phyloP scores from a whole-genome alignment of 2,329 filamentous ascomycete species.

The Cladorrhinum sp. region DNA sequence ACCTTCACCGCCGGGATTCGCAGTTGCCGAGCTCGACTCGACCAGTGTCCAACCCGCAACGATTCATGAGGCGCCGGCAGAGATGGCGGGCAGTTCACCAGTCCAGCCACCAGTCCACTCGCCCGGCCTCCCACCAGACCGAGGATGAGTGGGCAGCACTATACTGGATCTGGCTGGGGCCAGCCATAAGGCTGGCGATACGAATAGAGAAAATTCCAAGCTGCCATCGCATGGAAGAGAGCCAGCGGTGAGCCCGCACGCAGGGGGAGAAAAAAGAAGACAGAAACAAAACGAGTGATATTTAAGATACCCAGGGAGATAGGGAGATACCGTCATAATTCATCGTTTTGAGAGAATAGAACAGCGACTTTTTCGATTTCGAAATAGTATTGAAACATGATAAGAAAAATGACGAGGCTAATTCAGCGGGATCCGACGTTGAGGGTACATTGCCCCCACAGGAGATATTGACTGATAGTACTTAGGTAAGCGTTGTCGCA shows the following conservation, averaged over 20 bases:
- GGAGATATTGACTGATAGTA: neutral
- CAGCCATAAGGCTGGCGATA: neutral
- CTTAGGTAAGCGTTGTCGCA: neutral
- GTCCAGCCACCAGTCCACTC: no score
- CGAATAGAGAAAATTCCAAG: neutral
- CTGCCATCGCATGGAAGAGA: neutral
- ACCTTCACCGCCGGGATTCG: neutral
- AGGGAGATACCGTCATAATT: neutral
- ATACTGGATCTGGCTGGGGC: neutral
- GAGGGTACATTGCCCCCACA: no score
- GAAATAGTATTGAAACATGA: neutral
- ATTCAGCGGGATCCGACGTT: no score
- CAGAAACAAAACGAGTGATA: neutral
- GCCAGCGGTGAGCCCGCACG: neutral
- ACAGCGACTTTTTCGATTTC: neutral
- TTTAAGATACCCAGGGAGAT: neutral
- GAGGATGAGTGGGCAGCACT: neutral
- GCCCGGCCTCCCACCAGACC: neutral
- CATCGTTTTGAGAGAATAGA: neutral
- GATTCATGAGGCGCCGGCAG: neutral
- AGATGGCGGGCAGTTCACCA: neutral
- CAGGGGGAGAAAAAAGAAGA: neutral
- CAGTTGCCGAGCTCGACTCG: conserved; percentile 1
- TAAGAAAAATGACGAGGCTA: neutral
- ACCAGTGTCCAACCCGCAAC: neutral